These are phyloP conservation scores for Citrus sp. DNA, from an alignment of 345 rosid genomes.

Conservation along the genomic window DNA sequence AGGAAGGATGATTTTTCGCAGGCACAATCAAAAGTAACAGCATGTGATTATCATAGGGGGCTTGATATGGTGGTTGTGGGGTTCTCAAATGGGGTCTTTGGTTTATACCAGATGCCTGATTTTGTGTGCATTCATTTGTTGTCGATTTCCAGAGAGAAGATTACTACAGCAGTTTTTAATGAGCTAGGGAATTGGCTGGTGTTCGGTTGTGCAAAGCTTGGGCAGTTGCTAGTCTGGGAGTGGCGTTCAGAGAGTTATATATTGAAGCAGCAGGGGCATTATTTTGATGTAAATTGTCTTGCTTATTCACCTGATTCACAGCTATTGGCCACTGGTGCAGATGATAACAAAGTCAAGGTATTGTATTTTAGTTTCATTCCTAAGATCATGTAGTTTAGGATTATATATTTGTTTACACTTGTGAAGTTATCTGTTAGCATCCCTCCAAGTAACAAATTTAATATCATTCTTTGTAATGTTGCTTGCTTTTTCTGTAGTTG, in stretches of 20 bases:
- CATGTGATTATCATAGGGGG: slow-evolving; percentile 79
- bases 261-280: slow-evolving; percentile 98
- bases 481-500: background rate
- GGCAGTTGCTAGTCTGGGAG: slow-evolving; percentile 97
- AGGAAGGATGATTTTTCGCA: slow-evolving; percentile 87
- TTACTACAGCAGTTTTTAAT: slow-evolving; percentile 82
- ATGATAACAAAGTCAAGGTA: slow-evolving; percentile 99
- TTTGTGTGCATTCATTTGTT: slow-evolving; percentile 81
- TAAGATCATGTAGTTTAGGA: background rate
- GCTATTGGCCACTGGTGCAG: slow-evolving; percentile 92
- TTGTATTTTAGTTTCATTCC: background rate
- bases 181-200: slow-evolving; percentile 92
- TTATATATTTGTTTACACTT: background rate
- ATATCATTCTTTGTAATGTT: background rate
- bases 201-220: slow-evolving; percentile 89
- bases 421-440: background rate
- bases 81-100: slow-evolving; percentile 86
- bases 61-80: slow-evolving; percentile 88
- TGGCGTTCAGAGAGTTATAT: slow-evolving; percentile 95
- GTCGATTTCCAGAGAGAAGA: slow-evolving; percentile 83
- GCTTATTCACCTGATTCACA: slow-evolving; percentile 94
- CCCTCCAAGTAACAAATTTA: background rate
- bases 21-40: slow-evolving; percentile 58
- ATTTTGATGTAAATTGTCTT: slow-evolving; percentile 83
- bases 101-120: slow-evolving; percentile 95